Evolutionary conservation across 176 grass and related monocot genomes (phyloP), one percentile per base, ranked within the genome.

Genomic region (Phragmites australis): DNA sequence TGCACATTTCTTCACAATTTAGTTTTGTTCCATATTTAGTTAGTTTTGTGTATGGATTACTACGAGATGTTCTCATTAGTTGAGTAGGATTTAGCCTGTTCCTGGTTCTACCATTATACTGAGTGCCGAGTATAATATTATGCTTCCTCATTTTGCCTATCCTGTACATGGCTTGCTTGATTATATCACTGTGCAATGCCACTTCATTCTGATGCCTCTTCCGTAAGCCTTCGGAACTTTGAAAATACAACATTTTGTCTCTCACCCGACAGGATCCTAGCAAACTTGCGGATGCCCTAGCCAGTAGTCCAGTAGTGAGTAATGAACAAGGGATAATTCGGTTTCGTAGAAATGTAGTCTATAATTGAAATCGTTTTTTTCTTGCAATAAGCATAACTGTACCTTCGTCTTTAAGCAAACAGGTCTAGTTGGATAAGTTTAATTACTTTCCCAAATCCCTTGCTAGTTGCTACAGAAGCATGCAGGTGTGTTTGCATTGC

Each of bases 361-460:
- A 12, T 12, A 42, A 40, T 43, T 80, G 3, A 0, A 40, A 32
- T 22, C 19, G 18, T 55, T 52, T 29, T 47, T 42, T 19, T 31
- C 30, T 25, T 72, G 14, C 34, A 34, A 50, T 31, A 69, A 40
- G 31, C 2, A 12, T 55, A 81, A 31, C 74, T 46, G 41, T 1
- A 30, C 8, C 1, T 65, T 57, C 39, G 6, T 37, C 66, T 17
- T 78, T 40, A 53, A 53, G 10, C 57, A 65, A 50, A 59, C 23
- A 40, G 8, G 32, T 50, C 45, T 61, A 51, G 22, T 4, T 15
- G 18, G 32, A 40, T 26, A 72, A 47, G 6, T 13, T 65, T 88
- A 19, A 49, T 72, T 83, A 56, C 37, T 82, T 64, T 16, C 21
- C 26, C 16, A 37, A 77, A 42, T 75, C 44, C 17, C 21, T 77